These are phyloP conservation scores for Phialophora expanda DNA, from an alignment of 2,329 filamentous ascomycete species.

Conservation along the genomic window DNA sequence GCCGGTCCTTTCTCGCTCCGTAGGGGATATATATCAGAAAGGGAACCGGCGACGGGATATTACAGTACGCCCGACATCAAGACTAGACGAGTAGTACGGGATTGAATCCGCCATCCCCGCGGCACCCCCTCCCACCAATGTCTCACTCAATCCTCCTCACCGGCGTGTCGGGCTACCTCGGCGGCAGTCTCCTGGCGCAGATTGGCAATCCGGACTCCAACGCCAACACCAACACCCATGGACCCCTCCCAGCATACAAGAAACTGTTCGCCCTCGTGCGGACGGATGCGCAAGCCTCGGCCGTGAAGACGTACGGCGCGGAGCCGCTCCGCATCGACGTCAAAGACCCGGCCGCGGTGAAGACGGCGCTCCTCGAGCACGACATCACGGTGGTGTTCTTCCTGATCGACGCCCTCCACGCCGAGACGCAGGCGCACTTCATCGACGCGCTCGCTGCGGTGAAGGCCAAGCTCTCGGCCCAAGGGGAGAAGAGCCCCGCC, in stretches of 20 bases:
- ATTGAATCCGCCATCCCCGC: background rate
- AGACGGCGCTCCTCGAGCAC: conserved; percentile 48
- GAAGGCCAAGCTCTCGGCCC: background rate
- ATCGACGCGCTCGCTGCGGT: conserved; percentile 47
- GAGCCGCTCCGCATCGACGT: conserved; percentile 51
- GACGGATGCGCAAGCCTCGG: conserved; percentile 52
- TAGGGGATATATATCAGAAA: no score
- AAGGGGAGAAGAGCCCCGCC: no score
- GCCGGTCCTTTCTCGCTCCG: no score
- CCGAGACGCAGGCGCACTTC: background rate
- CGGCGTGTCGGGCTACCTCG: conserved; percentile 60
- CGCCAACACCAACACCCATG: background rate
- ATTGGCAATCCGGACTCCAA: conserved; percentile 28
- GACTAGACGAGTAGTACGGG: no score
- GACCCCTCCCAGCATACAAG: conserved; percentile 50
- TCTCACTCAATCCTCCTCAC: conserved; percentile 45
- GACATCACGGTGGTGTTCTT: conserved; percentile 58
- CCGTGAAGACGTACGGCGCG: conserved; percentile 51
- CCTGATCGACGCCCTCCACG: conserved; percentile 51
- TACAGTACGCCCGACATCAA: no score
- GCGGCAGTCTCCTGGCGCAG: conserved; percentile 55
- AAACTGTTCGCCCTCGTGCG: conserved; percentile 57
- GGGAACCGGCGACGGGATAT: no score
- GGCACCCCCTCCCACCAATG: conserved; percentile 30
- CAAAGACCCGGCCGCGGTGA: conserved; percentile 46